phyloP scores from a whole-genome alignment of 2,329 filamentous ascomycete genomes.

The Fusarium sambucinum region DNA sequence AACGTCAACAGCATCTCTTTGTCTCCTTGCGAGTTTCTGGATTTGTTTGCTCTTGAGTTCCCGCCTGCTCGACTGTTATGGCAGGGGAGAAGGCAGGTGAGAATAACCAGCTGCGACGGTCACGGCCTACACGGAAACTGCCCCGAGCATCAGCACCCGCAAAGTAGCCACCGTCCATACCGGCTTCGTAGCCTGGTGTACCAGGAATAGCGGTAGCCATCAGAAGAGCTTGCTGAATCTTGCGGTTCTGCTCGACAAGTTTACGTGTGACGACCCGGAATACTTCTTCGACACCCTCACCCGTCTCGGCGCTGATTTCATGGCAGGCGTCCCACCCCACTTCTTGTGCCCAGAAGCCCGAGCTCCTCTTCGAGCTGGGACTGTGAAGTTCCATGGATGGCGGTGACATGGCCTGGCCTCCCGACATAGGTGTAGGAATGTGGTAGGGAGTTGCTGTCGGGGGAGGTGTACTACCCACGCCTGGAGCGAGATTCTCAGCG shows the following conservation, averaged over 20 bases:
- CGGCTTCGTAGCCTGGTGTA: slow-evolving; percentile 60
- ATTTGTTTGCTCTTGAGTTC: slow-evolving; percentile 48
- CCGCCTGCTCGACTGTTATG: slow-evolving; percentile 61
- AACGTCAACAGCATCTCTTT: slow-evolving; percentile 50
- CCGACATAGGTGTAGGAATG: slow-evolving; percentile 41
- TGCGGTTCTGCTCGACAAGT: slow-evolving; percentile 73
- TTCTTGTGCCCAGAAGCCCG: slow-evolving; percentile 90
- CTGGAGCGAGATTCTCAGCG: slow-evolving; percentile 87
- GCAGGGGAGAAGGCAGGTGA: slow-evolving; percentile 66
- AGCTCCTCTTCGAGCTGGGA: slow-evolving; percentile 74
- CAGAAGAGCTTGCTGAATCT: slow-evolving; percentile 70
- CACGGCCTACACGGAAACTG: slow-evolving; percentile 69
- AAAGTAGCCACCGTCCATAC: slow-evolving; percentile 64
- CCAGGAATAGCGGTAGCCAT: slow-evolving; percentile 66
- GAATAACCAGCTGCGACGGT: slow-evolving; percentile 71
- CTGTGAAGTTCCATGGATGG: slow-evolving; percentile 65
- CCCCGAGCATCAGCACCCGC: slow-evolving; percentile 60
- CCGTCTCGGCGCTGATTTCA: slow-evolving; percentile 93
- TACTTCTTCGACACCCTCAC: slow-evolving; percentile 96
- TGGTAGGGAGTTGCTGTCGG: slow-evolving; percentile 66
- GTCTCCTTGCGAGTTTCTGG: slow-evolving; percentile 44
- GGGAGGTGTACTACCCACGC: slow-evolving; percentile 74
- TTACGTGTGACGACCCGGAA: slow-evolving; percentile 78
- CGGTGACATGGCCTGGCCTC: slow-evolving; percentile 36
- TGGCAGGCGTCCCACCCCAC: slow-evolving; percentile 97